phyloP scores from a whole-genome alignment of 805 yeast species.

The Lipomyces spencermartinsiae region DNA sequence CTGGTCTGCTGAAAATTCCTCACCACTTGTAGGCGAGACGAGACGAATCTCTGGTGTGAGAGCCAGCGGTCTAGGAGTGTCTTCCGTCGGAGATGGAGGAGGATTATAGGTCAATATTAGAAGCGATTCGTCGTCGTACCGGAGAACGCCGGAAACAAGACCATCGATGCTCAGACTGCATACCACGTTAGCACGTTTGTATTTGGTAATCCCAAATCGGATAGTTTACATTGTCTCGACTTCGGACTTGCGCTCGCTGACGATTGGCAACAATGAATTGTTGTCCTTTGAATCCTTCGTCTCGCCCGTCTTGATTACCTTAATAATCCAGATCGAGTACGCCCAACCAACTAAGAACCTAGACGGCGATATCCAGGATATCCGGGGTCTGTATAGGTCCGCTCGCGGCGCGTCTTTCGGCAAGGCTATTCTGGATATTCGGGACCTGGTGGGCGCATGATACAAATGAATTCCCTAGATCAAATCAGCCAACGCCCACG shows the following conservation, averaged over 20 bases:
- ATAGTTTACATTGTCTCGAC: conserved; percentile 32
- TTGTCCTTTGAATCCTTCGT: conserved; percentile 11
- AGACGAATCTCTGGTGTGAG: conserved; percentile 77
- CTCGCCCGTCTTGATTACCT: conserved; percentile 42
- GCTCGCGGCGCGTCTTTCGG: conserved; percentile 67
- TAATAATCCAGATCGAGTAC: conserved; percentile 72
- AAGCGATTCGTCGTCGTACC: conserved; percentile 74
- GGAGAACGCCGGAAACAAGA: conserved; percentile 76
- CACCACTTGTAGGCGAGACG: conserved; percentile 67
- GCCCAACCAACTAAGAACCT: conserved; percentile 84
- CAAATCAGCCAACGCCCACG: background rate
- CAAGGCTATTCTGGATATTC: conserved; percentile 59
- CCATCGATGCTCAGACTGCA: conserved; percentile 52
- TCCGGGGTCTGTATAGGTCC: conserved; percentile 83
- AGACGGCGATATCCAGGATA: conserved; percentile 68
- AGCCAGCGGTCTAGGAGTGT: conserved; percentile 41
- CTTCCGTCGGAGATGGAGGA: conserved; percentile 30
- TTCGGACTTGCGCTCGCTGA: conserved; percentile 37
- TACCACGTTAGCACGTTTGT: conserved; percentile 42
- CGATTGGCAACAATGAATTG: conserved; percentile 7
- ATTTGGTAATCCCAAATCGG: background rate
- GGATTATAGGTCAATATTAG: conserved; percentile 59
- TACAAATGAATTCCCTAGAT: conserved; percentile 50
- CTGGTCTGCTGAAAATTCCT: conserved; percentile 80
- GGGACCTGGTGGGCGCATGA: conserved; percentile 59